These are phyloP conservation scores for Verticillium klebahnii DNA, from an alignment of 2,329 filamentous ascomycete genomes.

Conservation along the genomic window DNA sequence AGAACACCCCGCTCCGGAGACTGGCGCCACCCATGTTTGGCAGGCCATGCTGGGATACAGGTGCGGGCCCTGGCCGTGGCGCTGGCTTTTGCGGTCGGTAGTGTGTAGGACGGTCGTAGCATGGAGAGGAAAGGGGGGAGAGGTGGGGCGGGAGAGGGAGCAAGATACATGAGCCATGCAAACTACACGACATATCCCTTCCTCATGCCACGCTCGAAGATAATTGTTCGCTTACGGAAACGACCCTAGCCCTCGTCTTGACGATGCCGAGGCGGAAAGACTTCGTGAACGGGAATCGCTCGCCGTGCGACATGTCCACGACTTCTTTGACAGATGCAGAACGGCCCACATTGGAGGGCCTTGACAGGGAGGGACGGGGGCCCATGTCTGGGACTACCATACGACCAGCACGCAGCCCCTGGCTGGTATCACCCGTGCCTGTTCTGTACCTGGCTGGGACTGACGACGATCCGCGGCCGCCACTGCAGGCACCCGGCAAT, in stretches of 20 bases:
- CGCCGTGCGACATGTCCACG: neutral
- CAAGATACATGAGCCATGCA: neutral
- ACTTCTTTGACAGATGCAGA: neutral
- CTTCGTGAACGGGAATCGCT: neutral
- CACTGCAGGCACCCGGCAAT: slow-evolving; percentile 6
- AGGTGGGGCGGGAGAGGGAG: neutral
- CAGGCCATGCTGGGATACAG: neutral
- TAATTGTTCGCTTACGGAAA: neutral
- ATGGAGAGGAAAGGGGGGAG: neutral
- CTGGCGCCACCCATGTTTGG: neutral
- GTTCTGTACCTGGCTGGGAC: neutral
- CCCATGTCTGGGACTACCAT: neutral
- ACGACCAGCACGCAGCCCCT: neutral
- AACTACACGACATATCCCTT: neutral
- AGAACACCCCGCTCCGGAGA: neutral
- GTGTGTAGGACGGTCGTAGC: no score
- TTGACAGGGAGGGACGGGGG: neutral
- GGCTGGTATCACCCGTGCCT: neutral
- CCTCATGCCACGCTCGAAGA: neutral
- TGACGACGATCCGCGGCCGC: neutral
- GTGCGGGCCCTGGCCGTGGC: neutral
- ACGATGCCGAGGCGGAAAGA: neutral
- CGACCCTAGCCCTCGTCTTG: no score
- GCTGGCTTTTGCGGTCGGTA: no score
- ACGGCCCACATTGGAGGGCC: neutral